These are phyloP conservation scores for Ceratocystis cacaofunesta DNA, from an alignment of 2,329 filamentous ascomycete genomes.

Conservation along the genomic window DNA sequence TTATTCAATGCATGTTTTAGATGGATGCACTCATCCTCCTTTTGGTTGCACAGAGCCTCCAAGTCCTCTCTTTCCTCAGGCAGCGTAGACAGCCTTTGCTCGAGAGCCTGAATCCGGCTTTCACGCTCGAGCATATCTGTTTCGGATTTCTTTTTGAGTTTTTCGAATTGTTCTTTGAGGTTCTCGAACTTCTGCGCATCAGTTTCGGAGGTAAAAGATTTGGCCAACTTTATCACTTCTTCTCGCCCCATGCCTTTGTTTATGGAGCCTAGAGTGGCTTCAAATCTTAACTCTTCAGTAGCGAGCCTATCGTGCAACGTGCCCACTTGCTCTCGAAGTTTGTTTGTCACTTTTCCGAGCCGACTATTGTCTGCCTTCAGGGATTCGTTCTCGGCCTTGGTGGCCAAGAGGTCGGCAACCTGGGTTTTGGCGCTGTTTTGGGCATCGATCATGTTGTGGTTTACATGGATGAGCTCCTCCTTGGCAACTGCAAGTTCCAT, in stretches of 20 bases:
- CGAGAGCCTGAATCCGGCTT: neutral
- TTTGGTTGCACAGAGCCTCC: neutral
- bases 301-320: neutral
- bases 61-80: neutral
- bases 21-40: neutral
- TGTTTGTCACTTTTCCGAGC: accelerated
- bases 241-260: neutral
- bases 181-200: neutral
- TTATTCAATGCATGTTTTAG: neutral
- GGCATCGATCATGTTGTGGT: neutral
- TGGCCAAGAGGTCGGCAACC: neutral
- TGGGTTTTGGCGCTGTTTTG: neutral
- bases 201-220: neutral
- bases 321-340: neutral
- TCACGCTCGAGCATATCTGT: neutral
- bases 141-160: neutral
- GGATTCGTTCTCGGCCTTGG: neutral
- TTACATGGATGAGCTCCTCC: neutral
- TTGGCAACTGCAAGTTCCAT: neutral
- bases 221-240: neutral
- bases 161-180: neutral
- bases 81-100: neutral
- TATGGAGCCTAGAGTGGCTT: neutral
- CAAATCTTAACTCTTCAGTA: neutral
- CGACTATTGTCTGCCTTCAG: neutral